phyloP scores from a whole-genome alignment of 2,329 filamentous ascomycete species.

The Ceratocystis ficicola region DNA sequence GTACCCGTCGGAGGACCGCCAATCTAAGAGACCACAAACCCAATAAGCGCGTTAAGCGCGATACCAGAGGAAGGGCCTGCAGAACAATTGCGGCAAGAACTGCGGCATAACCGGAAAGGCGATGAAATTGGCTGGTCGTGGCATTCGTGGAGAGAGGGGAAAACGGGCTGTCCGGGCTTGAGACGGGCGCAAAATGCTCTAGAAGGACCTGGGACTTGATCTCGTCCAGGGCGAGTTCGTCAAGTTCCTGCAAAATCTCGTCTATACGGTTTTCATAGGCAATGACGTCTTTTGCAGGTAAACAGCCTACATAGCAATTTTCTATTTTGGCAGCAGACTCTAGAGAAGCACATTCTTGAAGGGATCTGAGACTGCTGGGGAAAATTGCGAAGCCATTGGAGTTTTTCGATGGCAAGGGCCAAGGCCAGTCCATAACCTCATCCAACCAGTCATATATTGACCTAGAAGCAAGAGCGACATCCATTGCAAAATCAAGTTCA shows the following conservation, averaged over 20 bases:
- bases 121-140: neutral
- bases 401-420: constrained; percentile 37
- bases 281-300: constrained; percentile 51
- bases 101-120: constrained; percentile 41
- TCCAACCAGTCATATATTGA: constrained; percentile 61
- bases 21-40: constrained; percentile 68
- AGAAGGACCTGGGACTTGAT: constrained; percentile 79
- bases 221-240: constrained; percentile 65
- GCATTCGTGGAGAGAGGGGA: constrained; percentile 33
- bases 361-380: constrained; percentile 11
- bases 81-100: constrained; percentile 83
- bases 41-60: constrained; percentile 60
- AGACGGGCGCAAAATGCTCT: constrained; percentile 56
- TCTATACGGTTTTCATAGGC: constrained; percentile 62
- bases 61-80: constrained; percentile 72
- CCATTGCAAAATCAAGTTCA: constrained; percentile 60
- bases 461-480: constrained; percentile 57
- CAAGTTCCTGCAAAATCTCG: constrained; percentile 57
- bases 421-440: constrained; percentile 53
- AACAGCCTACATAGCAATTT: constrained; percentile 46
- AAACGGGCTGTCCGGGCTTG: constrained; percentile 31
- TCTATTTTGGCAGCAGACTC: constrained; percentile 10
- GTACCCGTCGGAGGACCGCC: constrained; percentile 59
- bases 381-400: constrained; percentile 41
- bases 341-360: constrained; percentile 14